Base-by-base conservation (phyloP, 352 stramenopile genomes). In the Phytophthora aleatoria region DNA sequence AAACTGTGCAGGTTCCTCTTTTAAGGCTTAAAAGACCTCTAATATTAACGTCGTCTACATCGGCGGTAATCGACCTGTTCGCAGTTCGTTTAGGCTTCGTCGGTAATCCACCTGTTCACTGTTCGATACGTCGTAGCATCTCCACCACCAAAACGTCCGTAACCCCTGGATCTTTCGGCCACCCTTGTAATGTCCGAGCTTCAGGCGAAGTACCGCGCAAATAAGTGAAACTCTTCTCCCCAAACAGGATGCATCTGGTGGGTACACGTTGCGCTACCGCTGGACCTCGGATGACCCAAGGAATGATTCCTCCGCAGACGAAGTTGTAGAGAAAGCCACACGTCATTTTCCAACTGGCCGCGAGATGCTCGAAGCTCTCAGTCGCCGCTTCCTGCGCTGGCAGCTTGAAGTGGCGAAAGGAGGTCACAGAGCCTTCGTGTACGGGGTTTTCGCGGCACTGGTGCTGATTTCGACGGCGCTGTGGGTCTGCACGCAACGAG, bases 321-420 rank as follows among this genome's bases (percentile, higher is more conserved):
- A 13, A 48, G 5, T 15, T 6, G 42, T 13, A 30, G 42, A 7
- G 3, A 31, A 45, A 9, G 1, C 39, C 11, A 3, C 39, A 15
- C 20, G 45, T 20, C 50, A 47, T 9, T 57, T 48, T 45, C 9
- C 11, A 47, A 48, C 7, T 38, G 20, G 35, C 33, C 13, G 10
- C 33, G 50, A n/a, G 28, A 60, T 60, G 53, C 12, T 50, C 28
- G 53, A 35, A 58, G 36, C 3, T 39, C 24, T 49, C 10, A 41
- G 51, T 38, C 51, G 26, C 3, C 36, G 15, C 0, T 58, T 58
- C 9, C 27, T 58, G 12, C 35, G 50, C 28, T 57, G 50, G 36
- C 52, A 43, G 15, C 27, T 60, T 5, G 30, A 30, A n/a, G 30
- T 60, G 31, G n/a, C 42, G 2, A 60, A 51, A 31, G 41, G 41